These are phyloP conservation scores for Ramicandelaber brevisporus DNA, from an alignment of 192 early-diverging fungal genomes.

Conservation along the genomic window DNA sequence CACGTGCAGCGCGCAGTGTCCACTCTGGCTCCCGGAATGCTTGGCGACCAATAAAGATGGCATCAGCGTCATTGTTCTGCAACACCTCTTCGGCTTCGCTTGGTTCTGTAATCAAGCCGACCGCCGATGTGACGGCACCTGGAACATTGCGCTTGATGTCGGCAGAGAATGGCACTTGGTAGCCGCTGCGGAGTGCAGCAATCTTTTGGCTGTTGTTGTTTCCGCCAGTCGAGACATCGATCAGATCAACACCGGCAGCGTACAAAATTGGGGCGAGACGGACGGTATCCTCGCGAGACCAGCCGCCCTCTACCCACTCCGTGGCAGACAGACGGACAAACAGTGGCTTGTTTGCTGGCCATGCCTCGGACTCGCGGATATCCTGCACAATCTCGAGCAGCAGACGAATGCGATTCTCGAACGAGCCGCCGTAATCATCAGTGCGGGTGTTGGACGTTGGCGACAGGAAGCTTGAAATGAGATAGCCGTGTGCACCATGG, in stretches of 20 bases:
- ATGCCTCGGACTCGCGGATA: slow-evolving; percentile 34
- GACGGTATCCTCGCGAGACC: slow-evolving; percentile 50
- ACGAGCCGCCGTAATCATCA: slow-evolving; percentile 74
- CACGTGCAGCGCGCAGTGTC: slow-evolving; percentile 27
- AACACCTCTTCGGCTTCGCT: slow-evolving; percentile 45
- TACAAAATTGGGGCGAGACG: slow-evolving; percentile 25
- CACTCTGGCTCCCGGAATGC: slow-evolving; percentile 44
- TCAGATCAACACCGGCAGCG: slow-evolving; percentile 51
- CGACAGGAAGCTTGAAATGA: slow-evolving; percentile 55
- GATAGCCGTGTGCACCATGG: slow-evolving; percentile 77
- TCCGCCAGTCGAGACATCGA: slow-evolving; percentile 63
- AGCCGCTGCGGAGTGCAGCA: slow-evolving; percentile 14
- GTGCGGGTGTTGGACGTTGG: slow-evolving; percentile 63
- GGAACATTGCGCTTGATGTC: slow-evolving; percentile 26
- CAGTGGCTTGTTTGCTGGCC: slow-evolving; percentile 60
- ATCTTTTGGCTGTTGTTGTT: slow-evolving; percentile 25
- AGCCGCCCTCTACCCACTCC: slow-evolving; percentile 52
- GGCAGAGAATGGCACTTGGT: slow-evolving; percentile 51
- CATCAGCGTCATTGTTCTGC: slow-evolving; percentile 30
- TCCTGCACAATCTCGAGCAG: slow-evolving; percentile 32
- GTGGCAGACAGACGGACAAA: slow-evolving; percentile 62
- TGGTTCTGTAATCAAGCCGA: slow-evolving; percentile 39
- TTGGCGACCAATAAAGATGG: slow-evolving; percentile 42
- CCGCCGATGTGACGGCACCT: slow-evolving; percentile 28
- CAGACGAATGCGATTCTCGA: slow-evolving; percentile 68